Base-by-base conservation (phyloP, 148 eudicot species). In the Vaccinium myrtillus region DNA sequence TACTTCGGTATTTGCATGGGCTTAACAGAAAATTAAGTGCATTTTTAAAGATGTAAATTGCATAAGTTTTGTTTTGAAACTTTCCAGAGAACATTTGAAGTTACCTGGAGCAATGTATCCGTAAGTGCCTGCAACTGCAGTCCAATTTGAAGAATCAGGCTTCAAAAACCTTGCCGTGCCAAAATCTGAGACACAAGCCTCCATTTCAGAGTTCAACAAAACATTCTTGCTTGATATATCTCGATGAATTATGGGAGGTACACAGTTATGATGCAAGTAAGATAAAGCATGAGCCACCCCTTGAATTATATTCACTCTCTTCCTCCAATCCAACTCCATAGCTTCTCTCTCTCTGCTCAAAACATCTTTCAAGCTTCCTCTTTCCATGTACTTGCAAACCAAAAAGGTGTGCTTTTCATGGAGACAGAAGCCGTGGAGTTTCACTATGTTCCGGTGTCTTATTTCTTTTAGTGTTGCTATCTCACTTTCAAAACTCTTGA, bases 21-120 rank as follows among this genome's bases (percentile, higher is more conserved):
- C 2, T 50, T 50, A 9, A 50, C 53, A 10, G 53, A 9, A 50
- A 50, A 50, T 50, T 50, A 50, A 50, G 53, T 50, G 11, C 53
- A 30, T 0, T 50, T 50, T 9, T 10, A 9, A 50, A 50, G 53
- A 50, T 50, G 2, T 50, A 50, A 50, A 50, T 50, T 50, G 53
- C 53, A 50, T 50, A 12, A 50, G 53, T 50, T 50, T 2, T 10
- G 53, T 50, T 50, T 50, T 50, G 53, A 9, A 50, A 50, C 53
- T 50, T 50, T 50, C 13, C 53, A 50, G 11, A 50, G 10, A 2
- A 50, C 11, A 50, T 50, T 50, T n/a, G 63, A 80, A 58, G 8
- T 80, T 80, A 80, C 82, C 82, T 80, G 82, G 82, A 8, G 82
- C 82, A 3, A 80, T 80, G 36, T 80, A 80, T 61, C 82, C 82